Percentiles rank a stretch among this genome's conserved stretches.
Conservation (phyloP, 1,139 yeast genomes). For the Cylindricascospora bacillispora region DNA sequence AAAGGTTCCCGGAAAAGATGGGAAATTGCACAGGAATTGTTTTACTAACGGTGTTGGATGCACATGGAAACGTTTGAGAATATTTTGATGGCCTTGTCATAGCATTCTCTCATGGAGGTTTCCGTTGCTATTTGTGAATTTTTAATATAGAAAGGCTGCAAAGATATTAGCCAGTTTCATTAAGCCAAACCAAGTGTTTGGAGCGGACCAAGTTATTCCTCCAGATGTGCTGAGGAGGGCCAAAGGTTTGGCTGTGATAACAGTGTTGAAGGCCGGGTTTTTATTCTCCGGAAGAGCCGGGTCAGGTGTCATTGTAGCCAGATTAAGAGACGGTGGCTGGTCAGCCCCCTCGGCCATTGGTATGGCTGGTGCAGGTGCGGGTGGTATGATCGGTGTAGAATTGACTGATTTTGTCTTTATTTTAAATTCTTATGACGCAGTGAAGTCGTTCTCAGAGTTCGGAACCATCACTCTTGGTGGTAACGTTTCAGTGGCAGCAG, state of each 20-base stretch:
- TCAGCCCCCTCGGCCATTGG: slow-evolving; percentile 96
- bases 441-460: slow-evolving; percentile 83
- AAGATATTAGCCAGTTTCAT: slow-evolving; percentile 78
- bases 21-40: no score
- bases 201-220: slow-evolving; percentile 83
- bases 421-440: slow-evolving; percentile 76
- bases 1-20: no score
- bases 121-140: slow-evolving; percentile 1
- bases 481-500: slow-evolving; percentile 93
- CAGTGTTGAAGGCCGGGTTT: slow-evolving; percentile 93
- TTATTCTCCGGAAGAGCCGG: slow-evolving; percentile 96
- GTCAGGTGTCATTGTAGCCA: slow-evolving; percentile 87
- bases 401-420: slow-evolving; percentile 93
- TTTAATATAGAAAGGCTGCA: slow-evolving; percentile 82
- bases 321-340: slow-evolving; percentile 92
- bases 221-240: slow-evolving; percentile 81
- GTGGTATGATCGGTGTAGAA: slow-evolving; percentile 96
- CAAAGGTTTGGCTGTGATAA: slow-evolving; percentile 80
- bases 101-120: slow-evolving; percentile 1
- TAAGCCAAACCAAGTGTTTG: slow-evolving; percentile 89
- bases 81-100: background rate
- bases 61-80: background rate
- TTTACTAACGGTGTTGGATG: background rate
- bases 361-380: slow-evolving; percentile 98
- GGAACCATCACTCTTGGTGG: slow-evolving; percentile 96